These are phyloP conservation scores for Pleurozium schreberi DNA, from an alignment of 225 moss, liverwort and hornwort species.

Conservation along the genomic window DNA sequence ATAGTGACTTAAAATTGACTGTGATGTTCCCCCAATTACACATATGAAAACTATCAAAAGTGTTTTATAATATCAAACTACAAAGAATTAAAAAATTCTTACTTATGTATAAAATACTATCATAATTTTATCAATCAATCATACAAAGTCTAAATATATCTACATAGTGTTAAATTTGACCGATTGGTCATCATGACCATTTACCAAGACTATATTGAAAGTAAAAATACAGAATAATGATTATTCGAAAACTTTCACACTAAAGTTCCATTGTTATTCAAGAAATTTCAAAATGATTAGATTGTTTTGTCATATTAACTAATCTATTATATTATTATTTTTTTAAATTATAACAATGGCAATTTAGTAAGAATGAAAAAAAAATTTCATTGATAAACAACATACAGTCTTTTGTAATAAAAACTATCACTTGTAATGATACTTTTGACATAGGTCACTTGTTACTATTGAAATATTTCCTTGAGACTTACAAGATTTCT, in stretches of 20 bases:
- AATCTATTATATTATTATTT: not conserved
- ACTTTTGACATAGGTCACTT: not conserved
- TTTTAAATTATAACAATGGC: not conserved
- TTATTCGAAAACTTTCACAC: not conserved
- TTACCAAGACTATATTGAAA: not conserved
- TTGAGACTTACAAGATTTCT: not conserved
- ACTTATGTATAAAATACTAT: no score
- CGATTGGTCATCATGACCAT: accelerated
- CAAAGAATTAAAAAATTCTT: no score
- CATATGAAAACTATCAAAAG: no score
- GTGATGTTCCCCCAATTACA: no score
- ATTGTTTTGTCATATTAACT: not conserved
- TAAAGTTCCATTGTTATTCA: not conserved
- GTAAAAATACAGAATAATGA: not conserved
- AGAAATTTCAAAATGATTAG: not conserved
- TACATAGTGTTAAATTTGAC: not conserved
- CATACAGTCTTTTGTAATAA: not conserved
- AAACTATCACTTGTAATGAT: no score
- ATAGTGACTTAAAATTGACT: not conserved
- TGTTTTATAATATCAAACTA: no score
- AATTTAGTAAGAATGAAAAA: not conserved
- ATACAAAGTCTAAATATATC: not conserved
- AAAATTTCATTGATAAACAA: not conserved
- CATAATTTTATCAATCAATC: not conserved
- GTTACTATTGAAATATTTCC: not conserved